Conservation (phyloP, 140 eudicot genomes). For the Ambrosia hybrid region DNA sequence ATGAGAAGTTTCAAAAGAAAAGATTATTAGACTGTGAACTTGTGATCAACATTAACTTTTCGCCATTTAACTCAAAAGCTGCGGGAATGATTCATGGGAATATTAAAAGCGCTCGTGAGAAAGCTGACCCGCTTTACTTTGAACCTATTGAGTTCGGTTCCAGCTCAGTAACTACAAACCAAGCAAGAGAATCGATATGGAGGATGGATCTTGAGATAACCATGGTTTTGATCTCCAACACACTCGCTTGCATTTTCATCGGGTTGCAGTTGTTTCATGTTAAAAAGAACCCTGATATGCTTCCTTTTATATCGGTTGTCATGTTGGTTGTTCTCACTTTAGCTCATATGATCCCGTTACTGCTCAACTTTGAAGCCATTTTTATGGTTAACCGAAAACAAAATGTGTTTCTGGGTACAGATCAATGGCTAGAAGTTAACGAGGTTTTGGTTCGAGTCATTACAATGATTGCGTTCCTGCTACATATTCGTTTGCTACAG, state of each 20-base stretch:
- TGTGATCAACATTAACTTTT: conserved; percentile 50
- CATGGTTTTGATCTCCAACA: conserved; percentile 87
- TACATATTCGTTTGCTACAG: conserved; percentile 80
- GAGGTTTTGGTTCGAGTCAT: conserved; percentile 87
- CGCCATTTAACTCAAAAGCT: conserved; percentile 44
- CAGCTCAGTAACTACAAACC: conserved; percentile 51
- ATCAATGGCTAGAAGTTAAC: conserved; percentile 88
- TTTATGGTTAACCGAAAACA: conserved; percentile 48
- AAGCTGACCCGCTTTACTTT: conserved; percentile 69
- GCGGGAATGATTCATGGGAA: conserved; percentile 52
- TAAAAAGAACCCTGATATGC: conserved; percentile 52
- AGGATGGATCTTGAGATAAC: conserved; percentile 88
- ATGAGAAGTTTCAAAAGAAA: conserved; percentile 28
- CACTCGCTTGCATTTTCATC: conserved; percentile 74
- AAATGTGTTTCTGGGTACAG: conserved; percentile 62
- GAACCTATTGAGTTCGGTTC: conserved; percentile 55
- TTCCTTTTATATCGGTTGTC: conserved; percentile 61
- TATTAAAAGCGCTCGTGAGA: conserved; percentile 63
- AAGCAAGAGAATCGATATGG: conserved; percentile 73
- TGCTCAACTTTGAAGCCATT: conserved; percentile 85
- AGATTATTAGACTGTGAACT: conserved; percentile 70
- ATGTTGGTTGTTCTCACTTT: conserved; percentile 74
- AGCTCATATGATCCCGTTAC: conserved; percentile 68
- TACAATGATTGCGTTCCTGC: conserved; percentile 84
- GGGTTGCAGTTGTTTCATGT: conserved; percentile 71